Conservation (phyloP, 139 green algal genomes). For the Chlorella sp. region DNA sequence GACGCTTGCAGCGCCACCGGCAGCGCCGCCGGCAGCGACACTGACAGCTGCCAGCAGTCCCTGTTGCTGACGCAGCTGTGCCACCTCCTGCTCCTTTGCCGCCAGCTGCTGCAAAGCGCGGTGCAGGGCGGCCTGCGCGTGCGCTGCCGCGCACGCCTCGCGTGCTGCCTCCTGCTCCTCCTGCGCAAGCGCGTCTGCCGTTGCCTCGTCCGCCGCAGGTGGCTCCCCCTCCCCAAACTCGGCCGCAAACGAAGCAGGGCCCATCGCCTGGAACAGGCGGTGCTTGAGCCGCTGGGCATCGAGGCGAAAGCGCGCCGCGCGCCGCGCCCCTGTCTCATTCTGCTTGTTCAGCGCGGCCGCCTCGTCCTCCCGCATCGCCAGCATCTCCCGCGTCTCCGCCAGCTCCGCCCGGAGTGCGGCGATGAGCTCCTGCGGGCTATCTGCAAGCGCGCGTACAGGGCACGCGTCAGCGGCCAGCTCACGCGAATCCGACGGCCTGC, state of each 20-base stretch:
- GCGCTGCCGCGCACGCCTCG: not conserved
- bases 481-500: no score
- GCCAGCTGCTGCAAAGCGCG: not conserved
- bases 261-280: constrained; percentile 16
- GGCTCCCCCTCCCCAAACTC: constrained; percentile 15
- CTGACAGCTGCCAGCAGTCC: no score
- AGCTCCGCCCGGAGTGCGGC: not conserved
- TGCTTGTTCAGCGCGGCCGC: not conserved
- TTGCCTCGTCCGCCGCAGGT: not conserved
- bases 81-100: not conserved
- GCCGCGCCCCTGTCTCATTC: not conserved
- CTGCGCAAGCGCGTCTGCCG: no score
- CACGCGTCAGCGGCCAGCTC: no score
- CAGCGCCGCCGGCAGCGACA: no score
- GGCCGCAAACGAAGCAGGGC: constrained; percentile 9
- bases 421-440: not conserved
- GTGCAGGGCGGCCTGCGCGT: not conserved
- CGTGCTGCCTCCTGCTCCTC: no score
- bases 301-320: not conserved
- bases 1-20: no score
- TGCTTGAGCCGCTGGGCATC: not conserved
- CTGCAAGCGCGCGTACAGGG: not conserved
- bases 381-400: not conserved
- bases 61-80: no score
- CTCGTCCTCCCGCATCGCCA: constrained; percentile 15